Evolutionary conservation across 257 asterid species (phyloP), one percentile per base, ranked within the genome.

Genomic region (Solanum etuberosum): DNA sequence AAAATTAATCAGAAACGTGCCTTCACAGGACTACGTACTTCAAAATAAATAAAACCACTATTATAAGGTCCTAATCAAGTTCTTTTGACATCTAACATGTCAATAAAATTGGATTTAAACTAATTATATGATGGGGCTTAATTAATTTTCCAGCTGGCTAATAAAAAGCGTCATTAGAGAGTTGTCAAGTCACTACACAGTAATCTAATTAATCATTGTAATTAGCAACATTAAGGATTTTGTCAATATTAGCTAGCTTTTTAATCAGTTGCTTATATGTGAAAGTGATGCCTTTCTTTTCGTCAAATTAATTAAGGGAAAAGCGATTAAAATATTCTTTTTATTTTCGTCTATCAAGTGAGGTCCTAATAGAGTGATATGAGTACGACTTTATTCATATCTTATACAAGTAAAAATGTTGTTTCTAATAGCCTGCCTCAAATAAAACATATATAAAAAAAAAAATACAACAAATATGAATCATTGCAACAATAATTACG

Each of bases 361-460:
- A 61, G 7, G 14, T 61, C 12, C 0, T 21, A 8, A 23, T 23
- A 23, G 14, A 1, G 3, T 23, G 1, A 0, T 9, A 7, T 0
- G 3, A 9, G 9, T 61, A 23, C 27, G 14, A 61, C 2, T 2
- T 59, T 59, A 59, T 59, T 59, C 0, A 21, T 1, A 21, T 59
- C 0, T 8, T 9, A 4, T 59, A 59, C 27, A 21, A 0, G 5
- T 59, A 59, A 57, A 42, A 21, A 20, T 21, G 1, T 20, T 57
- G 11, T 57, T 57, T 20, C 0, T 57, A 57, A 57, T 57, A 21
- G 5, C 0, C 0, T 13, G 0, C 0, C 7, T 23, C 4, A 54
- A 59, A 21, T 59, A 59, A 59, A 59, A 59, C 2, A 59, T 59
- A 59, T 61, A n/a, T 63, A 1, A 63, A 63, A 63, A n/a, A n/a